Percentiles rank a stretch among this genome's conserved stretches.
These are phyloP conservation scores for Leptoxyphium fumago DNA, from an alignment of 2,329 filamentous ascomycete species.

Conservation along the genomic window DNA sequence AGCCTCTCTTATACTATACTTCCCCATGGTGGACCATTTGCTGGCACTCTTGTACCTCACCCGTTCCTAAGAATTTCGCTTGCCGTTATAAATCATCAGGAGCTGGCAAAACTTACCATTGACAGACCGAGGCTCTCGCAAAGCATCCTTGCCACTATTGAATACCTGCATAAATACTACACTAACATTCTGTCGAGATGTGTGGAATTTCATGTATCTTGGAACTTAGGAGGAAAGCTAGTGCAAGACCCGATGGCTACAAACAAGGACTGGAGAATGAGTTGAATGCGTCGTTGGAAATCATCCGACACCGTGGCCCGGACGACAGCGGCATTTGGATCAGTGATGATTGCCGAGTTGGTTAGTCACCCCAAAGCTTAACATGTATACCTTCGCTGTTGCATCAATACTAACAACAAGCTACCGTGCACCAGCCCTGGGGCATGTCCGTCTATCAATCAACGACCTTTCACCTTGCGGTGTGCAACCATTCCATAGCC, in stretches of 20 bases:
- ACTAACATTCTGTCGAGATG: background rate
- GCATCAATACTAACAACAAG: slow-evolving; percentile 4
- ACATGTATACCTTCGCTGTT: slow-evolving; percentile 1
- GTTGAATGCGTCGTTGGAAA: slow-evolving; percentile 21
- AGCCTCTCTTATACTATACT: too few relatives aligned
- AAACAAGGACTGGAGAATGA: background rate
- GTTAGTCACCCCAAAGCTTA: slow-evolving; percentile 13
- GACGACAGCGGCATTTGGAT: slow-evolving; percentile 34
- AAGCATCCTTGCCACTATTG: too few relatives aligned
- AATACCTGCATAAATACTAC: too few relatives aligned
- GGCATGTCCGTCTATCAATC: slow-evolving; percentile 38
- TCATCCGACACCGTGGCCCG: slow-evolving; percentile 32
- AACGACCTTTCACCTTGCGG: slow-evolving; percentile 36
- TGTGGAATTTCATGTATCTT: background rate
- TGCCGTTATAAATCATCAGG: too few relatives aligned
- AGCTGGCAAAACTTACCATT: too few relatives aligned
- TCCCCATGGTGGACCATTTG: too few relatives aligned
- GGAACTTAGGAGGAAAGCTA: background rate
- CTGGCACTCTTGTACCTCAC: too few relatives aligned
- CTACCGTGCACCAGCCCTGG: slow-evolving; percentile 23
- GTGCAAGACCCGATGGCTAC: background rate
- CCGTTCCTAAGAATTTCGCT: too few relatives aligned
- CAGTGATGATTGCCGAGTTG: slow-evolving; percentile 27
- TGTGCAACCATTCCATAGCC: slow-evolving; percentile 27
- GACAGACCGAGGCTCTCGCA: too few relatives aligned